A percentile compares a stretch with the other conserved stretches of the same genome.
phyloP scores from a whole-genome alignment of 2,329 filamentous ascomycete species.

The Fusarium musae region DNA sequence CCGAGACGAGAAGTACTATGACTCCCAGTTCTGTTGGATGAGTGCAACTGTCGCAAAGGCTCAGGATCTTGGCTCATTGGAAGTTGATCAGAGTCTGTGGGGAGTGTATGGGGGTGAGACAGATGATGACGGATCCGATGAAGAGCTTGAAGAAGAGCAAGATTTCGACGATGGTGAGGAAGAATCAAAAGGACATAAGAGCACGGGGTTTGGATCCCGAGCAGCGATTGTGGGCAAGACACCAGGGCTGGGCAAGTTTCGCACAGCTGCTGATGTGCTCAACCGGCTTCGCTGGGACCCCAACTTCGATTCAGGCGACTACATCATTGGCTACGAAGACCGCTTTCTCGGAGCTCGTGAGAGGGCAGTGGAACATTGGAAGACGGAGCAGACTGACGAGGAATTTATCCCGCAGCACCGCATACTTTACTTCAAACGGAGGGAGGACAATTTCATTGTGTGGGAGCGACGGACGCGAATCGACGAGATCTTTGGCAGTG shows the following conservation, averaged over 20 bases:
- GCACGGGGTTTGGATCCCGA: slow-evolving; percentile 10
- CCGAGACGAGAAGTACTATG: slow-evolving; percentile 60
- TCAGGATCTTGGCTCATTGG: slow-evolving; percentile 55
- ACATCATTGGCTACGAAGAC: slow-evolving; percentile 70
- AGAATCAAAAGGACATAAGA: slow-evolving; percentile 12
- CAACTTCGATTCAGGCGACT: slow-evolving; percentile 62
- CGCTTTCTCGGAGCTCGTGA: slow-evolving; percentile 67
- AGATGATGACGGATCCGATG: slow-evolving; percentile 56
- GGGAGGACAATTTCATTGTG: slow-evolving; percentile 60
- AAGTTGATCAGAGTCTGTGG: slow-evolving; percentile 62
- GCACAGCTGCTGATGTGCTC: slow-evolving; percentile 67
- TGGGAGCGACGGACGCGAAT: slow-evolving; percentile 67
- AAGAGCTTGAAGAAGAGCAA: slow-evolving; percentile 53
- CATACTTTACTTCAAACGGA: slow-evolving; percentile 69
- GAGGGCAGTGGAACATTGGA: slow-evolving; percentile 66
- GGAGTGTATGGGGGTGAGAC: slow-evolving; percentile 48
- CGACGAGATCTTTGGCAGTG: slow-evolving; percentile 68
- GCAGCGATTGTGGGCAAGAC: slow-evolving; percentile 39
- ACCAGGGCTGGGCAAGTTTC: slow-evolving; percentile 58
- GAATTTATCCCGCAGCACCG: slow-evolving; percentile 75
- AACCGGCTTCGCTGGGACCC: slow-evolving; percentile 70
- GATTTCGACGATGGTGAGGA: slow-evolving; percentile 36
- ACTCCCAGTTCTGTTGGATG: slow-evolving; percentile 61
- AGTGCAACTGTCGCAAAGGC: slow-evolving; percentile 53
- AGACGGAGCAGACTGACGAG: slow-evolving; percentile 70